Conservation (phyloP, 2,329 filamentous ascomycete species). For the Leptographium galeiforme region DNA sequence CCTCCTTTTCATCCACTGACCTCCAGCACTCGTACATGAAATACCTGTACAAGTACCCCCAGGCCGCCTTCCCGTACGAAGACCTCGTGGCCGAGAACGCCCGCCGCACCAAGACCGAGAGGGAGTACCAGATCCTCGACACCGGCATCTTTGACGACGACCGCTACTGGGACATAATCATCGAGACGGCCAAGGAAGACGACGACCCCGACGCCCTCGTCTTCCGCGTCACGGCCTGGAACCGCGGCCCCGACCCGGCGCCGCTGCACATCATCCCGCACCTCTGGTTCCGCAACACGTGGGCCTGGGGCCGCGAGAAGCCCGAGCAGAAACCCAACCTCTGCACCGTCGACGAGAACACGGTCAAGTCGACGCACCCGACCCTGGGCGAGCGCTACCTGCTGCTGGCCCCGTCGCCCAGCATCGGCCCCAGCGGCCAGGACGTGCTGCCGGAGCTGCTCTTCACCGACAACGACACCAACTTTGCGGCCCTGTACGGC, state of each 20-base stretch:
- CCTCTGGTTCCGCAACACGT: constrained; percentile 94
- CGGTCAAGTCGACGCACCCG: constrained; percentile 64
- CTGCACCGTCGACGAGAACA: constrained; percentile 47
- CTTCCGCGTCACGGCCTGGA: constrained; percentile 93
- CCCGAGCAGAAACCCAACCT: constrained; percentile 71
- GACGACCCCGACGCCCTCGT: constrained; percentile 82
- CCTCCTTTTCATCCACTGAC: background rate
- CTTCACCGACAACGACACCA: constrained; percentile 95
- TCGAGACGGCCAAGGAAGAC: constrained; percentile 90
- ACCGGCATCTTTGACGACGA: constrained; percentile 80
- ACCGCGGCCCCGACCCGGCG: constrained; percentile 78
- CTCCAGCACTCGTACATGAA: constrained; percentile 98
- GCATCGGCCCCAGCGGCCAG: constrained; percentile 61
- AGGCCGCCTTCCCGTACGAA: constrained; percentile 82
- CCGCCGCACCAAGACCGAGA: constrained; percentile 58
- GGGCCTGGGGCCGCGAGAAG: constrained; percentile 80
- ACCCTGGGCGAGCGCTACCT: constrained; percentile 73
- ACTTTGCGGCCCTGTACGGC: constrained; percentile 63
- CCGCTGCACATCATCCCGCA: constrained; percentile 90
- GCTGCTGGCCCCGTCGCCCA: constrained; percentile 78
- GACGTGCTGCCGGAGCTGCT: constrained; percentile 77
- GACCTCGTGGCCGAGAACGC: constrained; percentile 77
- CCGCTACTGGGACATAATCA: constrained; percentile 92
- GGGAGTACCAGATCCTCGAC: constrained; percentile 85
- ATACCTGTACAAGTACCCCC: constrained; percentile 93